Base-by-base conservation (phyloP, 2,329 filamentous ascomycete genomes). In the Paraconiothyrium brasiliense region DNA sequence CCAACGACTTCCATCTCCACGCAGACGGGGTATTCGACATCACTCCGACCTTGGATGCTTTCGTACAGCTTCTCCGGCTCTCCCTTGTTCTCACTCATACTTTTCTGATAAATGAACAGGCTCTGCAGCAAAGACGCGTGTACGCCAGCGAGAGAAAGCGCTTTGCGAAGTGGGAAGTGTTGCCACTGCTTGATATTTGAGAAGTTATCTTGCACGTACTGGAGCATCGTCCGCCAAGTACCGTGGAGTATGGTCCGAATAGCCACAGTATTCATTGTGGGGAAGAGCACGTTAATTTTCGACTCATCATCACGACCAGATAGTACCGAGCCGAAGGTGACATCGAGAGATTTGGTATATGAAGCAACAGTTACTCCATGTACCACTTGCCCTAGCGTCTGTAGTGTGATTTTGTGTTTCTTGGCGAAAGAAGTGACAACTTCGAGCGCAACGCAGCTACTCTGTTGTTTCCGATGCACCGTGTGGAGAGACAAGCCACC, bases 251-350 rank as follows among this genome's bases (percentile, higher is more conserved):
- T 84, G 1, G 86, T 86, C 11, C 93, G 85, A 8, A 97, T 83
- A 0, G 90, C 87, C 0, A 97, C 89, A 0, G 94, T 97, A 72
- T 97, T 97, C 92, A 97, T 97, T 0, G 91, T 92, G 0, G 94
- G 94, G 70, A 97, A 97, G 72, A 94, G 84, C 13, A 94, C 78
- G 30, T 86, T 77, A 47, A 91, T 86, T 0, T 88, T 86, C 16
- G 86, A 85, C 49, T 91, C 89, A 10, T 87, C 88, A 59, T 95
- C 92, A n/a, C 94, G 86, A 16, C 94, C 94, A 0, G 93, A 93
- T 13, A 97, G 82, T 1, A 97, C 90, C 0, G 92, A 87, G 0
- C 94, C 94, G 72, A 95, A 97, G 0, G 88, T 85, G 4, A 97
- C 86, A 66, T 97, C 93, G 0, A 96, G 84, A 0, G 85, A 86